Conservation (phyloP, 2,329 filamentous ascomycete genomes). For the Dactylellina sp. region DNA sequence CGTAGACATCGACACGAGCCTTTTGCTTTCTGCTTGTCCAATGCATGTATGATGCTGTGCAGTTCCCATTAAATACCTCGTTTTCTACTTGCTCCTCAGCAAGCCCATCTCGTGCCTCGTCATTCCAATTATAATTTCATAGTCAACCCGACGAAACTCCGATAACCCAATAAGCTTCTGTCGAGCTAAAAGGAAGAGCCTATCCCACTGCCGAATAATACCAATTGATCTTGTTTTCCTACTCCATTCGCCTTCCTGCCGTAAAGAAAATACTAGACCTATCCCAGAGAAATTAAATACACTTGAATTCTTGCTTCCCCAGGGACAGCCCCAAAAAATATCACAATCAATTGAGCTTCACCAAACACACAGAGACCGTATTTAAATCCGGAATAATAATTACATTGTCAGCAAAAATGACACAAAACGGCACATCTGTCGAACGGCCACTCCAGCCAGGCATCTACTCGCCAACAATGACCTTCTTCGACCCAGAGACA, state of each 20-base stretch:
- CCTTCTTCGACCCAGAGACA: conserved; percentile 74
- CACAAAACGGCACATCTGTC: conserved; percentile 46
- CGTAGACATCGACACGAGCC: conserved; percentile 47
- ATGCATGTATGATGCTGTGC: conserved; percentile 42
- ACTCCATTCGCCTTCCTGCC: conserved; percentile 3
- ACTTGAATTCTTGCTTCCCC: neutral
- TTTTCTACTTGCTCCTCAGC: conserved; percentile 20
- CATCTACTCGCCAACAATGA: conserved; percentile 79
- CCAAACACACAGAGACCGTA: conserved; percentile 32
- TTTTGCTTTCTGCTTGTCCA: conserved; percentile 4
- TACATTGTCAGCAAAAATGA: conserved; percentile 27
- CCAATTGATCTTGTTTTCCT: conserved; percentile 28
- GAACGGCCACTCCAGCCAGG: conserved; percentile 63
- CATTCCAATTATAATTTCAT: conserved; percentile 33
- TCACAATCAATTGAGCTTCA: conserved; percentile 21
- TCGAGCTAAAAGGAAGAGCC: conserved; percentile 36
- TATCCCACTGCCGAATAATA: conserved; percentile 15
- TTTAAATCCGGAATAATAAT: neutral
- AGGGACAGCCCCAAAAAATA: conserved; percentile 15
- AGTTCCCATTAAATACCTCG: conserved; percentile 56
- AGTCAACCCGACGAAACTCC: conserved; percentile 56
- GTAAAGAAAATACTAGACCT: neutral
- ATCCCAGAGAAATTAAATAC: neutral
- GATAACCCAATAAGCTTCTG: conserved; percentile 20
- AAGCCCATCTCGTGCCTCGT: conserved; percentile 31